phyloP scores from a whole-genome alignment of 352 stramenopile species.

The Elongisporangium prolatum region DNA sequence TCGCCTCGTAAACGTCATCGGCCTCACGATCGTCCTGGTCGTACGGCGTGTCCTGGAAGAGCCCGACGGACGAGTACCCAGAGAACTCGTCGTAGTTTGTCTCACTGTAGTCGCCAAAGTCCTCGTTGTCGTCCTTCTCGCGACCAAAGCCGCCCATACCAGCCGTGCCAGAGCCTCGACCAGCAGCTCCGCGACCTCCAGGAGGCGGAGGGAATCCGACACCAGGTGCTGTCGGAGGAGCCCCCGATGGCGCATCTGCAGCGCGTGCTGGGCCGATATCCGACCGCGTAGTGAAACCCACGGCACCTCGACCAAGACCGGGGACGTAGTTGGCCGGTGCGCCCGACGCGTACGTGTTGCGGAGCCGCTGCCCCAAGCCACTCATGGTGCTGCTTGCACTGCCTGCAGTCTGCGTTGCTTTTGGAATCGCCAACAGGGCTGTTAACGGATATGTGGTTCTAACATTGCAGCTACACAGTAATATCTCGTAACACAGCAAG shows the following conservation, averaged over 20 bases:
- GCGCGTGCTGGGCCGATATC: constrained; percentile 93
- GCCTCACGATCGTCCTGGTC: constrained; percentile 96
- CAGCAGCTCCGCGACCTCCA: constrained; percentile 23
- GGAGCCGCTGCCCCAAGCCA: constrained; percentile 58
- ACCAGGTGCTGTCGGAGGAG: constrained; percentile 77
- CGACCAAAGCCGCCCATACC: constrained; percentile 79
- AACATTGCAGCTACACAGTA: too few relatives aligned
- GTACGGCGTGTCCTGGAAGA: constrained; percentile 92
- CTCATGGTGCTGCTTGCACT: constrained; percentile 40
- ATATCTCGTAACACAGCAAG: too few relatives aligned
- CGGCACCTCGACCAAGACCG: constrained; percentile 92
- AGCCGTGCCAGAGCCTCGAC: constrained; percentile 71
- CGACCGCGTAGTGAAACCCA: constrained; percentile 96
- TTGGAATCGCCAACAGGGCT: too few relatives aligned
- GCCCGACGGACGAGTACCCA: constrained; percentile 73
- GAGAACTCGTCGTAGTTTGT: constrained; percentile 92
- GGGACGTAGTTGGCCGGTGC: constrained; percentile 95
- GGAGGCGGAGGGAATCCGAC: constrained; percentile 18
- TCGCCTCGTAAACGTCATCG: constrained; percentile 93
- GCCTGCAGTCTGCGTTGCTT: background rate
- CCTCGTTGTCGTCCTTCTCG: constrained; percentile 84
- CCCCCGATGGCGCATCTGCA: constrained; percentile 51
- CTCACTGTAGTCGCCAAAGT: constrained; percentile 88
- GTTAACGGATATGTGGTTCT: background rate
- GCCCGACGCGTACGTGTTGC: constrained; percentile 83